Percentiles rank a stretch among this genome's conserved stretches.
phyloP scores from a whole-genome alignment of 1,284 basidiomycete genomes.

The Coriolopsis trogii region DNA sequence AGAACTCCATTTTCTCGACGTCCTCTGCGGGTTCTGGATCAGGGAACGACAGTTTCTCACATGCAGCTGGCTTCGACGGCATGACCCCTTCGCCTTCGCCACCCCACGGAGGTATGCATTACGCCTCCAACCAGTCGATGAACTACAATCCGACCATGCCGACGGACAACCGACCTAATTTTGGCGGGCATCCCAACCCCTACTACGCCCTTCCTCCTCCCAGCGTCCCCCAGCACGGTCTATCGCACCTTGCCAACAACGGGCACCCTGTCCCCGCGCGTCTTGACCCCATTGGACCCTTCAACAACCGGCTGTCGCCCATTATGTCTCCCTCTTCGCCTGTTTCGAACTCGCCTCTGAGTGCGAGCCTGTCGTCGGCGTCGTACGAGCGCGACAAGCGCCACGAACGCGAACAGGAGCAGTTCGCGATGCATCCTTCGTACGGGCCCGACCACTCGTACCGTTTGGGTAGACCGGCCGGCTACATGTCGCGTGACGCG shows the following conservation, averaged over 20 bases:
- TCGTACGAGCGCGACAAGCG: conserved; percentile 56
- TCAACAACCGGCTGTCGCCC: conserved; percentile 42
- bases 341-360: conserved; percentile 37
- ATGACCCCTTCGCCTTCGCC: conserved; percentile 60
- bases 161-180: conserved; percentile 25
- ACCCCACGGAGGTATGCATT: conserved; percentile 50
- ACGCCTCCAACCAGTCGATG: conserved; percentile 44
- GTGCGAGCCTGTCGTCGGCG: conserved; percentile 33
- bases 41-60: conserved; percentile 58
- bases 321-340: conserved; percentile 45
- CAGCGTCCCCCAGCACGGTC: conserved; percentile 13
- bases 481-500: conserved; percentile 18
- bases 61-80: conserved; percentile 40
- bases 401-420: conserved; percentile 26
- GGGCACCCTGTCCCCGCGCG: conserved; percentile 26
- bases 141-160: conserved; percentile 25
- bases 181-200: conserved; percentile 17
- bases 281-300: conserved; percentile 37
- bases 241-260: conserved; percentile 25
- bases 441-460: conserved; percentile 21
- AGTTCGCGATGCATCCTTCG: conserved; percentile 29
- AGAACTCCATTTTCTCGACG: conserved; percentile 49
- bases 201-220: conserved; percentile 28
- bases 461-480: conserved; percentile 21
- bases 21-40: conserved; percentile 54